These are phyloP conservation scores for Blastocystis sp. DNA, from an alignment of 352 stramenopile species.

Conservation along the genomic window DNA sequence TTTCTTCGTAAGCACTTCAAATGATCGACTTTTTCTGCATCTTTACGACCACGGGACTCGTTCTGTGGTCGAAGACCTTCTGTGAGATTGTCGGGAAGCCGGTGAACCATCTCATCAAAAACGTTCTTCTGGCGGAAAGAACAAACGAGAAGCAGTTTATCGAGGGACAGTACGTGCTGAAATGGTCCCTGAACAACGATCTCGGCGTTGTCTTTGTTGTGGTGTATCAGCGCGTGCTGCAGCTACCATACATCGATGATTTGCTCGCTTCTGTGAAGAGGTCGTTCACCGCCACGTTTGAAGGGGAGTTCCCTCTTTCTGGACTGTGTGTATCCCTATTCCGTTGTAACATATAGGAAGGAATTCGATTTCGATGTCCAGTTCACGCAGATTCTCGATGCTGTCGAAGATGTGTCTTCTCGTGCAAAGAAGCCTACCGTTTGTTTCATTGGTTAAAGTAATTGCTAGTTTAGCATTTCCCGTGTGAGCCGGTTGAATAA, in stretches of 20 bases:
- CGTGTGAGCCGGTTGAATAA: slow-evolving; percentile 1
- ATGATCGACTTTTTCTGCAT: slow-evolving; percentile 89
- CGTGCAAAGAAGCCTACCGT: slow-evolving; percentile 30
- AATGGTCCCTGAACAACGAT: slow-evolving; percentile 87
- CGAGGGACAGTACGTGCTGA: slow-evolving; percentile 81
- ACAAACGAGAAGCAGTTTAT: slow-evolving; percentile 81
- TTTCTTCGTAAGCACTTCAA: slow-evolving; percentile 27
- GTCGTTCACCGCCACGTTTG: slow-evolving; percentile 67
- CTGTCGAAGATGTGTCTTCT: slow-evolving; percentile 73
- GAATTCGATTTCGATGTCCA: slow-evolving; percentile 79
- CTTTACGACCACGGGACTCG: slow-evolving; percentile 83
- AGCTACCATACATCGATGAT: slow-evolving; percentile 85
- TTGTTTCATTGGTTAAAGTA: not conserved
- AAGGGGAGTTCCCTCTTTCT: slow-evolving; percentile 39
- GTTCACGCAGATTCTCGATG: slow-evolving; percentile 80
- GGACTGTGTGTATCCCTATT: slow-evolving; percentile 18
- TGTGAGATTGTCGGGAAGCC: slow-evolving; percentile 82
- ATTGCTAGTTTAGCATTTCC: slow-evolving; percentile 17
- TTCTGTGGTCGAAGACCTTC: slow-evolving; percentile 83
- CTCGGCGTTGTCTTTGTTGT: slow-evolving; percentile 85
- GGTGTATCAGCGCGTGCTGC: slow-evolving; percentile 85
- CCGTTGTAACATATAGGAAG: slow-evolving; percentile 77
- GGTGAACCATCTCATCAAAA: slow-evolving; percentile 82
- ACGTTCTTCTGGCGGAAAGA: slow-evolving; percentile 84
- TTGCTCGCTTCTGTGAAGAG: slow-evolving; percentile 83